These are phyloP conservation scores for Yamadazyma paraphyllophila DNA, from an alignment of 805 yeast genomes.

Conservation along the genomic window DNA sequence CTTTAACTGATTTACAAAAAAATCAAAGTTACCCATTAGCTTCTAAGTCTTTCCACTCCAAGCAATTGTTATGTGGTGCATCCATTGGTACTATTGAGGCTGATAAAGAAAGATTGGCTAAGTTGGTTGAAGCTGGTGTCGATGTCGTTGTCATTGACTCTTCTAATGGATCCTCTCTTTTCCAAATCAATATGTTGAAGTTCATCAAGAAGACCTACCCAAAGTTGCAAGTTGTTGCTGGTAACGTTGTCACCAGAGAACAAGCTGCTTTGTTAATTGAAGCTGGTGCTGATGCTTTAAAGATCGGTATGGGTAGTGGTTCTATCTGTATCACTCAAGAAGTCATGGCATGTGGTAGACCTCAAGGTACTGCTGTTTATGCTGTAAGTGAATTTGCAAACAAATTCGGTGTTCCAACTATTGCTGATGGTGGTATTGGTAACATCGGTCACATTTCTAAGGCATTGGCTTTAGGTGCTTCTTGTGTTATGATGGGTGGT, in stretches of 20 bases:
- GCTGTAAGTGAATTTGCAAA: constrained; percentile 91
- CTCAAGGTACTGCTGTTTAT: constrained; percentile 98
- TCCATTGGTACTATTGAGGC: constrained; percentile 93
- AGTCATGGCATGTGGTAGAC: constrained; percentile 99
- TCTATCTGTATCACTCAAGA: constrained; percentile 99
- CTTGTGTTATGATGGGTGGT: constrained; percentile 99
- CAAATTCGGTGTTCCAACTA: constrained; percentile 96
- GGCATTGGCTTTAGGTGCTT: constrained; percentile 95
- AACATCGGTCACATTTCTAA: constrained; percentile 98
- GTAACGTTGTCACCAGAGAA: constrained; percentile 98
- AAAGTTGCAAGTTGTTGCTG: constrained; percentile 86
- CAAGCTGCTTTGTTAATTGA: constrained; percentile 94
- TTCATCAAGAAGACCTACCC: constrained; percentile 84
- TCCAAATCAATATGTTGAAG: constrained; percentile 90
- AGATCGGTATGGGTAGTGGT: constrained; percentile 99
- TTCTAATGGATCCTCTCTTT: constrained; percentile 94
- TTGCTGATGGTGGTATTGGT: constrained; percentile 99
- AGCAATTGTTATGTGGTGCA: constrained; percentile 98
- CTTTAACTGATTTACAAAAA: constrained; percentile 96
- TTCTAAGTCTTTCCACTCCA: constrained; percentile 86
- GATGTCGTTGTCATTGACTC: constrained; percentile 96
- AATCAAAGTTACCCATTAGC: constrained; percentile 92
- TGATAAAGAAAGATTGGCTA: constrained; percentile 79
- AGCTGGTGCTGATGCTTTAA: constrained; percentile 97
- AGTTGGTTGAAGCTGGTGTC: constrained; percentile 92